These are phyloP conservation scores for Globisporangium spiculum DNA, from an alignment of 352 stramenopile genomes.

Conservation along the genomic window DNA sequence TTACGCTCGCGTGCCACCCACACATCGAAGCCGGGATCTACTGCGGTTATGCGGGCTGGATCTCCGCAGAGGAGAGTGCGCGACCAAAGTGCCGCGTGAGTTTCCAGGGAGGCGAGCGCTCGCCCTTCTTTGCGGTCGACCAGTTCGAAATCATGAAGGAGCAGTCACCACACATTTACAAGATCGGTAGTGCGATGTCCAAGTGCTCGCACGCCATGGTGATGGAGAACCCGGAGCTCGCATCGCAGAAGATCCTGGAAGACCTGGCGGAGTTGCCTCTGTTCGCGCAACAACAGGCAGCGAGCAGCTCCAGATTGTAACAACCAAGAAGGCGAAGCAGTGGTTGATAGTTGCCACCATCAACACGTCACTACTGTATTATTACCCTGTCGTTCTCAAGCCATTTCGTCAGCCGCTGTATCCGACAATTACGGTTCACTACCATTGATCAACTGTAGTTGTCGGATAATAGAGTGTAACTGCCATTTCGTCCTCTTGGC, in stretches of 20 bases:
- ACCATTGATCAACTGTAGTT: no score
- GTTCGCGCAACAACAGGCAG: background rate
- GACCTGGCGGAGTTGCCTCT: conserved; percentile 24
- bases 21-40: conserved; percentile 38
- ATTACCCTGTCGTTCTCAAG: no score
- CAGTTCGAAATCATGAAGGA: conserved; percentile 24
- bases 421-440: no score
- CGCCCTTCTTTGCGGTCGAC: conserved; percentile 28
- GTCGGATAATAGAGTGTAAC: no score
- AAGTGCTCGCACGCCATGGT: conserved; percentile 35
- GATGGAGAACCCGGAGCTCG: conserved; percentile 31
- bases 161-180: conserved; percentile 31
- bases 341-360: no score
- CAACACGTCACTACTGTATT: no score
- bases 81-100: conserved; percentile 30
- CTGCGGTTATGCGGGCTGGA: conserved; percentile 27
- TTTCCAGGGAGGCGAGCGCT: conserved; percentile 32
- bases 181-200: conserved; percentile 23
- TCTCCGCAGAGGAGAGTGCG: conserved; percentile 28
- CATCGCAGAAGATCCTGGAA: conserved; percentile 25
- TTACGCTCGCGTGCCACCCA: conserved; percentile 33
- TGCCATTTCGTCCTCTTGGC: no score
- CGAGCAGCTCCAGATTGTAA: conserved; percentile 11
- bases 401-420: no score
- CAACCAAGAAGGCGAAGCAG: background rate